Evolutionary conservation across 768 basidiomycete species (phyloP).

Genomic region (Tricholoma saponaceum): DNA sequence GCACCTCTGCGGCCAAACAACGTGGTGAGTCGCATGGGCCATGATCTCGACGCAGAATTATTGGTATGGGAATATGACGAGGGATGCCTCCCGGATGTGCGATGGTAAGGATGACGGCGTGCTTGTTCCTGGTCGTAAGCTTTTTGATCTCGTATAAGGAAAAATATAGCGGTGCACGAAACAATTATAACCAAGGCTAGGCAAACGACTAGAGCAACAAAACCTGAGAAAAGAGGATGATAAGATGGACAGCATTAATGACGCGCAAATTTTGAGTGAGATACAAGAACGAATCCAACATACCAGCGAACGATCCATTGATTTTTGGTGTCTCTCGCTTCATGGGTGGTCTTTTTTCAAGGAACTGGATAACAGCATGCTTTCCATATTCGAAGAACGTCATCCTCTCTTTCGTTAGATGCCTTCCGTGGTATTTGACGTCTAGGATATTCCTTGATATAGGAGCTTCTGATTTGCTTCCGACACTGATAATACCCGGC

Average conservation of each 20-base stretch:
- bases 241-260: background rate
- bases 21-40: conserved; percentile 2
- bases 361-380: background rate
- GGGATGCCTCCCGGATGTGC: conserved; percentile 5
- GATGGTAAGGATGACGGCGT: conserved; percentile 22
- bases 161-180: conserved; percentile 49
- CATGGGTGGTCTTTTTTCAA: conserved; percentile 3
- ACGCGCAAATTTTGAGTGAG: background rate
- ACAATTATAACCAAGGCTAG: conserved; percentile 51
- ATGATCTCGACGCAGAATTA: background rate
- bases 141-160: conserved; percentile 50
- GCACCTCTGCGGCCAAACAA: conserved; percentile 2
- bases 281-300: conserved; percentile 13
- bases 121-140: conserved; percentile 34
- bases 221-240: conserved; percentile 31
- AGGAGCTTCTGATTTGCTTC: conserved; percentile 1
- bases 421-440: background rate
- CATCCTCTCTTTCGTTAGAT: background rate
- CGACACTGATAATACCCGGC: background rate
- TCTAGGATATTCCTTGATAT: background rate
- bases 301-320: conserved; percentile 47
- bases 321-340: conserved; percentile 43
- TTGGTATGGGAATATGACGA: conserved; percentile 8
- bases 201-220: conserved; percentile 56
- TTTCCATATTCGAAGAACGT: background rate